Evolutionary conservation across 441 rosid species (phyloP).

Genomic region (Pelargonium australe): DNA sequence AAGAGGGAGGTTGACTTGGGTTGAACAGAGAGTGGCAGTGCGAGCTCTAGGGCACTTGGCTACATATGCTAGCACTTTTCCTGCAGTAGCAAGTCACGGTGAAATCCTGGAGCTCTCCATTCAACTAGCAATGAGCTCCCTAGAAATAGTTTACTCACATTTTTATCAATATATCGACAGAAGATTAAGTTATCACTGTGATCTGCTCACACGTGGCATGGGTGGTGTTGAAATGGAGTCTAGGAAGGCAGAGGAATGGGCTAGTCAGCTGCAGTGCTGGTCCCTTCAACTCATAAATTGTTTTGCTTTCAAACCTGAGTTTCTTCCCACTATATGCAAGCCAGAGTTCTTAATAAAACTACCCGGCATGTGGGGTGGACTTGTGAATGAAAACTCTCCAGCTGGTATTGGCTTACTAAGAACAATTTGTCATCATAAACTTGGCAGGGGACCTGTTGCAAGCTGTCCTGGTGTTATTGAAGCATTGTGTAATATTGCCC

Average conservation of each 20-base stretch:
- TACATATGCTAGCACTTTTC: conserved; percentile 72
- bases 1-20: conserved; percentile 92
- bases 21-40: conserved; percentile 90
- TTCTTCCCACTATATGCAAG: conserved; percentile 76
- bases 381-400: conserved; percentile 91
- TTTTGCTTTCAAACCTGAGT: conserved; percentile 86
- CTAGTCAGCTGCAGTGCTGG: conserved; percentile 94
- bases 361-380: conserved; percentile 99
- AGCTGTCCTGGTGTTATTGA: conserved; percentile 74
- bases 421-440: conserved; percentile 89
- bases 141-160: conserved; percentile 88
- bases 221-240: conserved; percentile 99
- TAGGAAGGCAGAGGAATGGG: conserved; percentile 97
- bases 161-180: conserved; percentile 75
- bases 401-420: conserved; percentile 92
- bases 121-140: conserved; percentile 78
- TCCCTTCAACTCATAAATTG: conserved; percentile 96
- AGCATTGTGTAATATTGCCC: conserved; percentile 78
- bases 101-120: conserved; percentile 93
- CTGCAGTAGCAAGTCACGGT: conserved; percentile 61
- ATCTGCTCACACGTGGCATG: conserved; percentile 94
- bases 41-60: conserved; percentile 93
- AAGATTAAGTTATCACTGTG: conserved; percentile 83
- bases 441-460: conserved; percentile 85
- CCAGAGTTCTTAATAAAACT: conserved; percentile 73